phyloP scores from a whole-genome alignment of 306 rosid genomes.

The Sicyos baderoa region DNA sequence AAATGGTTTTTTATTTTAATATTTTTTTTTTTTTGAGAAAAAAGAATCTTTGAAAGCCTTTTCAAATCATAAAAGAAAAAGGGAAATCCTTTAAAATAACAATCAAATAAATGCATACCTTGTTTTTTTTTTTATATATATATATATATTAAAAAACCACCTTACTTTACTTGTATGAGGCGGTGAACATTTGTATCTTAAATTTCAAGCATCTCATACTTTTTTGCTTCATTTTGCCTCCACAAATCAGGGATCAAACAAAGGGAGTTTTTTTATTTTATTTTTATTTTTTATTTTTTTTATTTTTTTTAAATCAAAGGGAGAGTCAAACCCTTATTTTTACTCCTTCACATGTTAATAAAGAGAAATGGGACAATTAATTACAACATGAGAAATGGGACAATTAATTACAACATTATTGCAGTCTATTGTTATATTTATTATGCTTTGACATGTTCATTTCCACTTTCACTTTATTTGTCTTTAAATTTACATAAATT shows the following conservation, averaged over 20 bases:
- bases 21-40: too few species aligned
- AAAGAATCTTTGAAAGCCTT: too few species aligned
- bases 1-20: too few species aligned
- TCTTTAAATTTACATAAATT: neutral
- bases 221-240: neutral
- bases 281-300: too few species aligned
- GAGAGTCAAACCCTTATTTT: neutral
- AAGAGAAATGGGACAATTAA: neutral
- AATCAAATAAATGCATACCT: too few species aligned
- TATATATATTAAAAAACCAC: neutral
- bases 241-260: neutral
- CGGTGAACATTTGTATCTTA: neutral
- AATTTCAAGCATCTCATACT: neutral
- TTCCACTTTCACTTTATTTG: neutral
- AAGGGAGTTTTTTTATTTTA: too few species aligned
- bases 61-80: too few species aligned
- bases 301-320: too few species aligned
- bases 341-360: neutral
- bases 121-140: too few species aligned
- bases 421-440: neutral
- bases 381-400: too few species aligned
- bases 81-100: too few species aligned
- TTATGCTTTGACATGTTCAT: neutral
- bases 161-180: neutral
- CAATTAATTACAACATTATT: neutral